phyloP scores from a whole-genome alignment of 768 basidiomycete genomes.

The Tylopilus felleus region DNA sequence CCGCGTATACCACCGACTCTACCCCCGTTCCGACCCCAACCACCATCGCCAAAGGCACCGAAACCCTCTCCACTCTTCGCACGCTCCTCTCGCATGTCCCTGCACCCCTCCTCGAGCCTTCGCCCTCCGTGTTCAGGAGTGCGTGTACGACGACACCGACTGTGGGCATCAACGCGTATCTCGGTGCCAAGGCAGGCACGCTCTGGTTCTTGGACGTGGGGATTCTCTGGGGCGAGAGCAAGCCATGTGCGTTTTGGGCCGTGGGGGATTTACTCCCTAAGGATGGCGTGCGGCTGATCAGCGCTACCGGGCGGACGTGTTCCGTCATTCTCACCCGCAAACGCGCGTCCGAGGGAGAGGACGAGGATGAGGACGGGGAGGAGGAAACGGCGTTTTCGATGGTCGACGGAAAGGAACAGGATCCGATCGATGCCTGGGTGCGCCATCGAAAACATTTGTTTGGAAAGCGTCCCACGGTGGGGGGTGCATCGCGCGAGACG shows the following conservation, averaged over 20 bases:
- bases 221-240: slow-evolving; percentile 71
- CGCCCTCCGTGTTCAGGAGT: slow-evolving; percentile 52
- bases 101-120: slow-evolving; percentile 46
- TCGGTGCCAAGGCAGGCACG: slow-evolving; percentile 66
- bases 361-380: slow-evolving; percentile 33
- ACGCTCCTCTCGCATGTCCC: slow-evolving; percentile 50
- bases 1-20: slow-evolving; percentile 31
- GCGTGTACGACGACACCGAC: slow-evolving; percentile 42
- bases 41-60: slow-evolving; percentile 46
- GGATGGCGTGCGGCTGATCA: slow-evolving; percentile 53
- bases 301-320: slow-evolving; percentile 66
- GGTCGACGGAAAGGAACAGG: slow-evolving; percentile 68
- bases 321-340: slow-evolving; percentile 53
- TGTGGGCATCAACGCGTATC: slow-evolving; percentile 66
- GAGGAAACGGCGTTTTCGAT: slow-evolving; percentile 64
- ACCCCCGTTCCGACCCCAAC: slow-evolving; percentile 14
- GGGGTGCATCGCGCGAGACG: not conserved
- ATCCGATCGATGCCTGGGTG: slow-evolving; percentile 66
- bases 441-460: slow-evolving; percentile 53
- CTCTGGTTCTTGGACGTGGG: slow-evolving; percentile 70
- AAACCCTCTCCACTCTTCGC: slow-evolving; percentile 48
- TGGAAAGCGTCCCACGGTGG: slow-evolving; percentile 33
- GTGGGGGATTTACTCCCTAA: slow-evolving; percentile 52
- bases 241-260: slow-evolving; percentile 76
- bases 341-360: not conserved